phyloP scores from a whole-genome alignment of 1,139 yeast species.

The Pichia kudriavzevii region DNA sequence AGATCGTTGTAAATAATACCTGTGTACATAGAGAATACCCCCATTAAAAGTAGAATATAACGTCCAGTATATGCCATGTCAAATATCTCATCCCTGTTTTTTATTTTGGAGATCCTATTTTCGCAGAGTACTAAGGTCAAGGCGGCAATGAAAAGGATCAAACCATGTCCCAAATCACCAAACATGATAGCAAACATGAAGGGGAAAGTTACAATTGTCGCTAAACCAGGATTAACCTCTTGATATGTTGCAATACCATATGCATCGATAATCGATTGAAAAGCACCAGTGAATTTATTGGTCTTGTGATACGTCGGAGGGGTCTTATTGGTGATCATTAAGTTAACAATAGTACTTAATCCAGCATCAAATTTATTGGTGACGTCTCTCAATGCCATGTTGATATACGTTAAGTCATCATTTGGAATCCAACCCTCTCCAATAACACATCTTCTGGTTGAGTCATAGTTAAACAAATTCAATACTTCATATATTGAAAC shows the following conservation, averaged over 20 bases:
- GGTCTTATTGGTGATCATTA: slow-evolving; percentile 67
- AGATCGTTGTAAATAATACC: slow-evolving; percentile 91
- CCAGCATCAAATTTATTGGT: slow-evolving; percentile 52
- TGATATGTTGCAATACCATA: slow-evolving; percentile 92
- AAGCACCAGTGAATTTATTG: slow-evolving; percentile 86
- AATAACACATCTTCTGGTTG: slow-evolving; percentile 75
- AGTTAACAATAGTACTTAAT: slow-evolving; percentile 73
- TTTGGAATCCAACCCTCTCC: slow-evolving; percentile 95
- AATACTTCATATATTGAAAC: slow-evolving; percentile 66
- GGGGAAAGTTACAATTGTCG: slow-evolving; percentile 92
- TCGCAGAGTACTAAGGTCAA: slow-evolving; percentile 65
- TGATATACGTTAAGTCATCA: slow-evolving; percentile 37
- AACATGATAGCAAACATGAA: slow-evolving; percentile 99
- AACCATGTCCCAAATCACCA: slow-evolving; percentile 97
- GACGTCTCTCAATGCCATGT: slow-evolving; percentile 43
- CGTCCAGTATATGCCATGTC: slow-evolving; percentile 96
- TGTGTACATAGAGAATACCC: slow-evolving; percentile 84
- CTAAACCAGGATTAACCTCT: slow-evolving; percentile 93
- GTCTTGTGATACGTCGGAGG: slow-evolving; percentile 94
- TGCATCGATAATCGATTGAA: slow-evolving; percentile 90
- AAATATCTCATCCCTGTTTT: slow-evolving; percentile 81
- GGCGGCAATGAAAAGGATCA: slow-evolving; percentile 70
- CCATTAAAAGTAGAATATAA: slow-evolving; percentile 85
- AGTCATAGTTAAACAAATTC: slow-evolving; percentile 78
- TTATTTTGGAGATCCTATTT: slow-evolving; percentile 50